These are phyloP conservation scores for Glycine tomentella DNA, from an alignment of 306 rosid genomes.

Conservation along the genomic window DNA sequence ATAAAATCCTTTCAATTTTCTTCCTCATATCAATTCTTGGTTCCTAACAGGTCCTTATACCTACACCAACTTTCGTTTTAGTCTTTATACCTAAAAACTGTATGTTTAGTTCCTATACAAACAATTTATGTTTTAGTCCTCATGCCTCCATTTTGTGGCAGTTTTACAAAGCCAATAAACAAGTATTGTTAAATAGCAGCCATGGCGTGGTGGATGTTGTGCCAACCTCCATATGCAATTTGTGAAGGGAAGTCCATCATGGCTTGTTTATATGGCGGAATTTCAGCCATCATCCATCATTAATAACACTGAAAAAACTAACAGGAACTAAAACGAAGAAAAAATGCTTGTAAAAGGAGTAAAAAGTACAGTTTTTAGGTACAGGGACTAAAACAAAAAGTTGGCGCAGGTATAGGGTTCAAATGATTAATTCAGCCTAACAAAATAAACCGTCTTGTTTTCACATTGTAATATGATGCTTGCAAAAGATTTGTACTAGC, in stretches of 20 bases:
- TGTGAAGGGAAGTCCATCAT: too few relatives aligned
- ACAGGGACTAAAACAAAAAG: neutral
- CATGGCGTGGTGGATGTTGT: too few relatives aligned
- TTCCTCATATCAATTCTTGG: too few relatives aligned
- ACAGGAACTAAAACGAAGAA: neutral
- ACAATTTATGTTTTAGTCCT: neutral
- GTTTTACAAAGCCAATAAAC: neutral
- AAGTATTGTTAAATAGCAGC: too few relatives aligned
- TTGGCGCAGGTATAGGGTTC: neutral
- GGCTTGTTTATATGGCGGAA: too few relatives aligned
- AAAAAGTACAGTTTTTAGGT: neutral
- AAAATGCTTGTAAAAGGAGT: neutral
- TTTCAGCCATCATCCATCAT: too few relatives aligned
- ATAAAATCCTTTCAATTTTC: too few relatives aligned
- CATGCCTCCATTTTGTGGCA: neutral
- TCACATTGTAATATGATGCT: neutral
- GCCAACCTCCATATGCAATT: too few relatives aligned
- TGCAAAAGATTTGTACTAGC: neutral
- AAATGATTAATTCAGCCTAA: neutral
- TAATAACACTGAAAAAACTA: too few relatives aligned
- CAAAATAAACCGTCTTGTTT: neutral
- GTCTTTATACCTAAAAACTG: neutral
- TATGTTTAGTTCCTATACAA: neutral
- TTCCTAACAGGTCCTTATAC: too few relatives aligned
- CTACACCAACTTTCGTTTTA: neutral